phyloP scores from a whole-genome alignment of 345 rosid genomes.

The Hibiscus trionum region DNA sequence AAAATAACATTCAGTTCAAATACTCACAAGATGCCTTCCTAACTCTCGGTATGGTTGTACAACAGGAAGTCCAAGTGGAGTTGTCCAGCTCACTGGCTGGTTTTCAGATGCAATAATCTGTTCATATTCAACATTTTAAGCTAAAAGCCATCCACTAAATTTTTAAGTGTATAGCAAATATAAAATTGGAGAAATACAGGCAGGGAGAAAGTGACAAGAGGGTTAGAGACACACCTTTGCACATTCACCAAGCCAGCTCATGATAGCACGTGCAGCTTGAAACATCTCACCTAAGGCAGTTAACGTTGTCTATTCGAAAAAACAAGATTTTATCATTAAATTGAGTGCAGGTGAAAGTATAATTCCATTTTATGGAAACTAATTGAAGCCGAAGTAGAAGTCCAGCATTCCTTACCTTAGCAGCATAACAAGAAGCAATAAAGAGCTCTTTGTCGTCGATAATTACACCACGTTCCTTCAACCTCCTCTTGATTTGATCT shows the following conservation, averaged over 20 bases:
- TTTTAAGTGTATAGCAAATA: background rate
- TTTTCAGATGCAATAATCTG: slow-evolving; percentile 90
- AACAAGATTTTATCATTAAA: slow-evolving; percentile 6
- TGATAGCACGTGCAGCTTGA: slow-evolving; percentile 88
- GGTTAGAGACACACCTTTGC: slow-evolving; percentile 57
- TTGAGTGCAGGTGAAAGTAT: background rate
- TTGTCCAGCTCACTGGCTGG: slow-evolving; percentile 87
- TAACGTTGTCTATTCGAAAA: slow-evolving; percentile 59
- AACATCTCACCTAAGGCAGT: slow-evolving; percentile 92
- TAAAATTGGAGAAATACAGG: background rate
- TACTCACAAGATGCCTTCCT: slow-evolving; percentile 71
- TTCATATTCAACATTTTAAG: slow-evolving; percentile 10
- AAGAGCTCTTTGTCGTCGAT: slow-evolving; percentile 51
- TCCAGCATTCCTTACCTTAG: slow-evolving; percentile 52
- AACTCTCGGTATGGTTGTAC: slow-evolving; percentile 85
- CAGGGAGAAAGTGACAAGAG: background rate
- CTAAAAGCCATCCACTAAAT: slow-evolving; percentile 8
- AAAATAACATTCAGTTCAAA: background rate
- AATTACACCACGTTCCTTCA: slow-evolving; percentile 74
- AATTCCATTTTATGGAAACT: background rate
- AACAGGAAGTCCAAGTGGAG: slow-evolving; percentile 97
- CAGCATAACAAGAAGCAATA: slow-evolving; percentile 87
- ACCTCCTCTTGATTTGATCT: slow-evolving; percentile 86
- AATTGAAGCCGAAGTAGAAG: background rate
- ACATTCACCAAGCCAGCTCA: slow-evolving; percentile 96